phyloP scores from a whole-genome alignment of 2,329 filamentous ascomycete species.

The Penicillium sp. region DNA sequence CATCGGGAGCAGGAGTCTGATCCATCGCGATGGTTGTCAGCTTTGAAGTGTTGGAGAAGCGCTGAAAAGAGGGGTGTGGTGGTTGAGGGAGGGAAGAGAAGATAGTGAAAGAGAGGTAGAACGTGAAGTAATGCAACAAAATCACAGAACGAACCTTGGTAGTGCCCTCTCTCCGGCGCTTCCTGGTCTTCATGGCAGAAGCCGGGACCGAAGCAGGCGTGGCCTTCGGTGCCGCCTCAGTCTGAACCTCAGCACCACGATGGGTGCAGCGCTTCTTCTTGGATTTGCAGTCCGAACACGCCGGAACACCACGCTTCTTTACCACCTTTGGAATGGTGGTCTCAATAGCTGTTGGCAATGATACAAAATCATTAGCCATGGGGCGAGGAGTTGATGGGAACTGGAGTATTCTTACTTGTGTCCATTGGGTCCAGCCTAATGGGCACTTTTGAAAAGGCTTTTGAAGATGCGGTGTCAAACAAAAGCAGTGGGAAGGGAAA shows the following conservation, averaged over 20 bases:
- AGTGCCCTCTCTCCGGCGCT: not conserved
- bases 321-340: not conserved
- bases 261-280: conserved; percentile 31
- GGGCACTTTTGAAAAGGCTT: not conserved
- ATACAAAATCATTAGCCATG: not conserved
- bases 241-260: not conserved
- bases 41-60: not conserved
- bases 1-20: not conserved
- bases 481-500: not conserved
- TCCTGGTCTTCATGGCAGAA: not conserved
- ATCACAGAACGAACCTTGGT: not conserved
- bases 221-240: not conserved
- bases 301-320: conserved; percentile 2
- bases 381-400: not conserved
- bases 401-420: not conserved
- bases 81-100: not conserved
- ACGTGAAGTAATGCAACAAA: not conserved
- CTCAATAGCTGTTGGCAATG: not conserved
- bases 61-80: not conserved
- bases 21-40: not conserved
- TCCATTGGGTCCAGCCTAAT: not conserved
- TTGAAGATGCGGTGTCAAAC: not conserved
- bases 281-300: conserved; percentile 23
- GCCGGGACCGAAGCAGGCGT: not conserved
- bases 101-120: not conserved